Base-by-base conservation (phyloP, 2,329 filamentous ascomycete genomes). In the Aspergillus udagawae region DNA sequence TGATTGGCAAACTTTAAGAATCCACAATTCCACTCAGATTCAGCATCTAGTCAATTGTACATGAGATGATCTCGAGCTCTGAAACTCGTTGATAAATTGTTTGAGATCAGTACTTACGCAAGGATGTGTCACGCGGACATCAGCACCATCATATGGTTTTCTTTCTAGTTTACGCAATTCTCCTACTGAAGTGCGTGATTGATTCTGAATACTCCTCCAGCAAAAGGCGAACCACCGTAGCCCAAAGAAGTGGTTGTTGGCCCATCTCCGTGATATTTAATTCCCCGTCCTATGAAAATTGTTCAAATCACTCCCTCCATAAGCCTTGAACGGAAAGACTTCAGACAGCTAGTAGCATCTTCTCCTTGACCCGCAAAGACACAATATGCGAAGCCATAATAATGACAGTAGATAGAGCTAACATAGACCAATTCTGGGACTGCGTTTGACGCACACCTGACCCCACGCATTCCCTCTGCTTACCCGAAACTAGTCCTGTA, bases 1-100 rank as follows among this genome's bases (percentile, higher is more conserved):
- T 60, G 51, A 60, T 28, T 57, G 52, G 8, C 52, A 86, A 75
- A n/a, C n/a, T 1, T 76, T 73, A 3, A 83, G 47, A 38, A 35
- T 41, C 23, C 47, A 44, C 32, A 42, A 47, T n/a, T 47, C 52
- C 21, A 21, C 17, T 47, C 21, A 45, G 17, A 35, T n/a, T 20
- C 29, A 41, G 42, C 25, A 21, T 25, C 21, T 23, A 17, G 21
- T 41, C 38, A 48, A 21, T 41, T 42, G 52, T 42, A 32, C n/a
- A 8, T 53, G 51, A 53, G 17, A 35, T 29, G 25, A 14, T n/a
- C 21, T 45, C 42, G 52, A 21, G 21, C 44, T n/a, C 5, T 23
- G 21, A 27, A 25, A 20, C 21, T 27, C 0, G 5, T 44, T 2
- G 21, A 10, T 9, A 20, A 44, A 44, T 44, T 1, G 41, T 10